These are phyloP conservation scores for Melampsora americana DNA, from an alignment of 1,284 basidiomycete genomes.

Conservation along the genomic window DNA sequence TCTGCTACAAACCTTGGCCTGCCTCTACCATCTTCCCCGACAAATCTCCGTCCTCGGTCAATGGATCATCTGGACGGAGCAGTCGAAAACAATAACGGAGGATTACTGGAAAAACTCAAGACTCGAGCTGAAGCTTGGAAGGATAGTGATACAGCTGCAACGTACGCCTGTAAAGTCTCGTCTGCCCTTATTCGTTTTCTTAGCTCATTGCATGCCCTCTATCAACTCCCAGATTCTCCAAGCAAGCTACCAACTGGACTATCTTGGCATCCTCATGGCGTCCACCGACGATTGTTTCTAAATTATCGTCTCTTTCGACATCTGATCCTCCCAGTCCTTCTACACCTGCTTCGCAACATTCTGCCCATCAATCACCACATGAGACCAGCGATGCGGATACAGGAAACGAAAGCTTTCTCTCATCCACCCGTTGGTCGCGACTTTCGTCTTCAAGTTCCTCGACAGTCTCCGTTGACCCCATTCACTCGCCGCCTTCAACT, in stretches of 20 bases:
- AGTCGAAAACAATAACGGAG: neutral
- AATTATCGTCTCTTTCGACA: neutral
- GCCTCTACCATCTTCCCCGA: neutral
- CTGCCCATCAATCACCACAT: neutral
- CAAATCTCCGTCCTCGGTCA: neutral
- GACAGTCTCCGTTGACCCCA: neutral
- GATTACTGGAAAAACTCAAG: neutral
- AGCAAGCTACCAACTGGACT: constrained; percentile 1
- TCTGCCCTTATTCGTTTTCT: neutral
- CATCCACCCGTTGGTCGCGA: no score
- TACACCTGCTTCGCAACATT: neutral
- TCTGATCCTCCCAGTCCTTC: neutral
- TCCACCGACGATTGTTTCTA: neutral
- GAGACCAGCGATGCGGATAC: neutral
- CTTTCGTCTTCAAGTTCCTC: neutral
- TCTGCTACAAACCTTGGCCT: neutral
- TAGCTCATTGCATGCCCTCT: neutral
- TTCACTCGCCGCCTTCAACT: neutral
- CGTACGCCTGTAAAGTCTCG: neutral
- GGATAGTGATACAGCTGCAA: constrained; percentile 17
- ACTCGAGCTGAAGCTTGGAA: constrained; percentile 8
- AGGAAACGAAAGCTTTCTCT: no score
- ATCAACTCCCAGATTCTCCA: neutral
- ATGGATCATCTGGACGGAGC: no score
- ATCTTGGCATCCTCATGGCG: neutral